Base-by-base conservation (phyloP, 768 basidiomycete species). In the Melanogaster broomeanus region DNA sequence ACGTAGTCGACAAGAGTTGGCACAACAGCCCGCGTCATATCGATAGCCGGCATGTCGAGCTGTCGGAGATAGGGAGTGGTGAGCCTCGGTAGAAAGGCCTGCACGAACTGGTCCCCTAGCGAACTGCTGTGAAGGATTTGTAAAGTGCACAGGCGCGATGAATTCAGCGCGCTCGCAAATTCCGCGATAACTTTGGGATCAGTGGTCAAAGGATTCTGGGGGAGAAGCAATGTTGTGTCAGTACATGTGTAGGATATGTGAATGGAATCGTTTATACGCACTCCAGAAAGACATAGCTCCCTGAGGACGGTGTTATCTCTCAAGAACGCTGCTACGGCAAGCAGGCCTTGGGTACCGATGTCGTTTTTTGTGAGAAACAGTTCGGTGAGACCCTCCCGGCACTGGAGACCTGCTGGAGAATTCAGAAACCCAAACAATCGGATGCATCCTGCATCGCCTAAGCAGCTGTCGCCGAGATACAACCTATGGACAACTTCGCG, bases 401-500 rank as follows among this genome's bases (percentile, higher is more conserved):
- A 73, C 49, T 63, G 67, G 51, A 68, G 65, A 18, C 81, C 84
- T 16, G 69, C 64, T 6, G 70, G 62, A 11, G 85, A 85, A 24
- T 67, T 52, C 7, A 88, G 70, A 60, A 80, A 87, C 16, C 67
- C 65, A 61, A 86, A 83, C 9, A 88, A 67, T 21, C 72, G 68
- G 24, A 73, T 63, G 49, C 80, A 82, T 30, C 86, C 87, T 13
- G 78, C 75, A 60, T 85, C 80, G 9, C 78, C 77, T 9, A 88
- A 73, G 19, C 69, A 59, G 60, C 85, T 87, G 48, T 81, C 73
- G 7, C 81, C 79, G 21, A 86, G 63, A 39, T 80, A 68, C 24
- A 87, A 71, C 59, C 79, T 79, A 19, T 77, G 75, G 27, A 87
- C 78, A 11, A 63, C 52, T 18, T 69, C 70, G n/a, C 78, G 78